Evolutionary conservation across 1,139 yeast species (phyloP).

Genomic region (Pneumocystis murina): DNA sequence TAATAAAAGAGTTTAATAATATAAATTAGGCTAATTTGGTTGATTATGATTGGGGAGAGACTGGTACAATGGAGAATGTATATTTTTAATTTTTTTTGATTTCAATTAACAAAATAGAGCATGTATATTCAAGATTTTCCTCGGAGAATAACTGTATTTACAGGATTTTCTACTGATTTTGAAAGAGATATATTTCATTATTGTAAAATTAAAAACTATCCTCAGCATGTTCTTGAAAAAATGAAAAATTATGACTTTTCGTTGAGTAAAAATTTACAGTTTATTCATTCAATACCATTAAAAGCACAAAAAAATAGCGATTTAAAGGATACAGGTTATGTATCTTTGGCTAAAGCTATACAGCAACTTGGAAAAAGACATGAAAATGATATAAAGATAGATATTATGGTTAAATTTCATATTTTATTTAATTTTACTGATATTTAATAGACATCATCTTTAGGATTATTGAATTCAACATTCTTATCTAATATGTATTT

Average conservation of each 20-base stretch:
- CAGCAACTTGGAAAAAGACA: neutral
- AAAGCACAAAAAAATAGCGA: slow-evolving; percentile 3
- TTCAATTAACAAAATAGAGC: slow-evolving; percentile 8
- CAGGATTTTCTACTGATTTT: slow-evolving; percentile 7
- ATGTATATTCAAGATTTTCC: slow-evolving; percentile 18
- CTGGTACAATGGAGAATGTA: slow-evolving; percentile 15
- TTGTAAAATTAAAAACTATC: slow-evolving; percentile 13
- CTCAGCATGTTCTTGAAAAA: slow-evolving; percentile 9
- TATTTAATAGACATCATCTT: slow-evolving; percentile 7
- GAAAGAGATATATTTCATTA: slow-evolving; percentile 13
- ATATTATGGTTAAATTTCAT: slow-evolving; percentile 8
- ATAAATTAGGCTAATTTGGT: slow-evolving; percentile 16
- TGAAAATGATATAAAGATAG: slow-evolving; percentile 9
- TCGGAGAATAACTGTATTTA: neutral
- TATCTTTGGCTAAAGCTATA: slow-evolving; percentile 5
- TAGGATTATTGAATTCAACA: slow-evolving; percentile 9
- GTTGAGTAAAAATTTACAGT: slow-evolving; percentile 12
- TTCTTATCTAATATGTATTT: slow-evolving; percentile 2
- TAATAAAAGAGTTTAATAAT: neutral
- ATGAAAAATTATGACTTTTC: slow-evolving; percentile 14
- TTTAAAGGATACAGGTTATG: slow-evolving; percentile 4
- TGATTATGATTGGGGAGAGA: slow-evolving; percentile 19
- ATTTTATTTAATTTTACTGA: slow-evolving; percentile 5
- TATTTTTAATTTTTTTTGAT: neutral
- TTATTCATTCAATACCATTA: slow-evolving; percentile 17